These are phyloP conservation scores for Amphirosellinia nigrospora DNA, from an alignment of 495 filamentous ascomycete species.

Conservation along the genomic window DNA sequence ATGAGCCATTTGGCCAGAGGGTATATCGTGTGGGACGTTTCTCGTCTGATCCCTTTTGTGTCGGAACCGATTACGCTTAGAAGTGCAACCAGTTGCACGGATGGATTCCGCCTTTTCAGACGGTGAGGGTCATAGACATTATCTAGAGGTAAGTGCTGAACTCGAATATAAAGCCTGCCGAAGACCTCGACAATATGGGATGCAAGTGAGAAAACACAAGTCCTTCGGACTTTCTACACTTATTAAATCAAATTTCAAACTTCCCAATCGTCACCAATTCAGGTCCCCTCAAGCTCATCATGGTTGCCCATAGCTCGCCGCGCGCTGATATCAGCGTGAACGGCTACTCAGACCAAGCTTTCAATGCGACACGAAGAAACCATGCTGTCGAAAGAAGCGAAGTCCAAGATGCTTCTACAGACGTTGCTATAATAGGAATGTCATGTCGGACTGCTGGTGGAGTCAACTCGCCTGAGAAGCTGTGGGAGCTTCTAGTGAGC, in stretches of 20 bases:
- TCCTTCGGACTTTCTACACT: too few relatives aligned
- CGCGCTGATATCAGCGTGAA: not conserved
- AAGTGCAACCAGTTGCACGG: not conserved
- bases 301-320: constrained; percentile 6
- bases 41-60: not conserved
- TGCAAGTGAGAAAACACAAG: not conserved
- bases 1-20: not conserved
- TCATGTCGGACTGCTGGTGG: constrained; percentile 42
- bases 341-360: not conserved
- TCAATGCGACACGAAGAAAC: not conserved
- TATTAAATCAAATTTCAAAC: not conserved
- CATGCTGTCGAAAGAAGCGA: not conserved
- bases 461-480: constrained; percentile 38
- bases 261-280: not conserved
- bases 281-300: not conserved
- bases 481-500: constrained; percentile 41
- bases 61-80: not conserved
- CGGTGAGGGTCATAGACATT: not conserved
- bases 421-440: constrained; percentile 40
- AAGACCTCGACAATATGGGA: not conserved
- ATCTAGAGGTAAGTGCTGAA: not conserved
- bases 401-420: not conserved
- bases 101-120: too few relatives aligned
- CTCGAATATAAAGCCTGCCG: not conserved
- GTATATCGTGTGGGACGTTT: not conserved